A percentile compares a stretch with the other conserved stretches of the same genome.
These are phyloP conservation scores for Candida vartiovaarae DNA, from an alignment of 805 yeast genomes.

Conservation along the genomic window DNA sequence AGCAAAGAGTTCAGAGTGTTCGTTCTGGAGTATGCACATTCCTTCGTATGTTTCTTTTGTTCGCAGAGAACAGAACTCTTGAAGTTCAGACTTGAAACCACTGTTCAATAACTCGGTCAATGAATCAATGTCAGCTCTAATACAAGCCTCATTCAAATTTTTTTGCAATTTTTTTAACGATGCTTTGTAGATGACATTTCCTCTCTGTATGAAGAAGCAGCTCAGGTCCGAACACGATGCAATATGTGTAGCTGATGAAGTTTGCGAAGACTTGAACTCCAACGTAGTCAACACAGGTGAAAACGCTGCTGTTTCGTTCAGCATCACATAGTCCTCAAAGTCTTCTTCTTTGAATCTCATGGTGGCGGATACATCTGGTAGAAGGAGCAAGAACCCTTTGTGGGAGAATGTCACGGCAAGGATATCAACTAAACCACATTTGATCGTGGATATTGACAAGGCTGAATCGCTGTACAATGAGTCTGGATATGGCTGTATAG, in stretches of 20 bases:
- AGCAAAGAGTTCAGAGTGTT: constrained; percentile 2
- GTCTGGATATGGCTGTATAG: constrained; percentile 48
- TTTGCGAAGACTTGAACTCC: constrained; percentile 8
- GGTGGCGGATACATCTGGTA: constrained; percentile 26
- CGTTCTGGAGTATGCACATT: background rate
- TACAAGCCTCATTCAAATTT: background rate
- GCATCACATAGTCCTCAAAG: constrained; percentile 18
- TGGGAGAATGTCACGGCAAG: constrained; percentile 22
- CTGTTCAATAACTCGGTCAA: background rate
- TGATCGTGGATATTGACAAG: constrained; percentile 24
- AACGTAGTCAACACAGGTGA: constrained; percentile 1
- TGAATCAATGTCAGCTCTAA: background rate
- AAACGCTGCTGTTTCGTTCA: constrained; percentile 1
- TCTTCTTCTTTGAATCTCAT: constrained; percentile 28
- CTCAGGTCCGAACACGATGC: background rate
- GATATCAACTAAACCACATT: constrained; percentile 23
- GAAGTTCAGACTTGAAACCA: background rate
- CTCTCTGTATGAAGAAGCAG: constrained; percentile 8
- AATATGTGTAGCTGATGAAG: background rate
- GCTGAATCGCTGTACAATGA: constrained; percentile 42
- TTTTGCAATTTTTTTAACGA: constrained; percentile 1
- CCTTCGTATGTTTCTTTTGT: constrained; percentile 9
- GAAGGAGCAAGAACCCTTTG: constrained; percentile 24
- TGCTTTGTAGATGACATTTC: constrained; percentile 3
- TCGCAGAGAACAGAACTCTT: constrained; percentile 1